A percentile compares a stretch with the other conserved stretches of the same genome.
Evolutionary conservation across 2,329 filamentous ascomycete genomes (phyloP).

Genomic region (Fonsecaea nubica): DNA sequence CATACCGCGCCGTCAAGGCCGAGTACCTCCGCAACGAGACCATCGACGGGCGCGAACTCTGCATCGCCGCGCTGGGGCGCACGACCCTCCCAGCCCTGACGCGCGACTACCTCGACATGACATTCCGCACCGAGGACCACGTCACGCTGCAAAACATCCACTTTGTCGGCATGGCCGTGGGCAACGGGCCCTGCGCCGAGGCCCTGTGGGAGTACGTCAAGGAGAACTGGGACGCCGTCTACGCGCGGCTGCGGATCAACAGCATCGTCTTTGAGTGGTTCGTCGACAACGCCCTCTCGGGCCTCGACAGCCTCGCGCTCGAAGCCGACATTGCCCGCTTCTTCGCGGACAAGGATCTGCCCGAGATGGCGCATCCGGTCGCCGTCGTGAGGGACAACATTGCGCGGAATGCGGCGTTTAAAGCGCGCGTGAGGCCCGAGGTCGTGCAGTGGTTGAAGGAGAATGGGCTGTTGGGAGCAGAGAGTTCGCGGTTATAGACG

Average conservation of each 20-base stretch:
- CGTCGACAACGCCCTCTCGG: slow-evolving; percentile 75
- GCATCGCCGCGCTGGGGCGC: slow-evolving; percentile 75
- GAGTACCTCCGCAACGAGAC: slow-evolving; percentile 84
- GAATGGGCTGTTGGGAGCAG: slow-evolving; percentile 55
- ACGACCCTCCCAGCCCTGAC: slow-evolving; percentile 74
- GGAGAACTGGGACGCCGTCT: slow-evolving; percentile 75
- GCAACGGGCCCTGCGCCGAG: slow-evolving; percentile 72
- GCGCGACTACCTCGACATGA: slow-evolving; percentile 70
- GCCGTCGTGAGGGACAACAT: slow-evolving; percentile 87
- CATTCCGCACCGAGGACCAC: slow-evolving; percentile 72
- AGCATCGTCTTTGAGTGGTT: slow-evolving; percentile 90
- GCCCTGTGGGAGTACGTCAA: slow-evolving; percentile 84
- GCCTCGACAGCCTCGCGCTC: slow-evolving; percentile 73
- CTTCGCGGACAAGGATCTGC: slow-evolving; percentile 84
- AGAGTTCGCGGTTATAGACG: not conserved
- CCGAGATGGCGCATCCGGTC: slow-evolving; percentile 78
- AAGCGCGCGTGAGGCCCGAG: slow-evolving; percentile 72
- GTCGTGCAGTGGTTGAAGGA: slow-evolving; percentile 79
- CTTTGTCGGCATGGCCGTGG: slow-evolving; percentile 73
- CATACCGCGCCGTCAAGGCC: slow-evolving; percentile 77
- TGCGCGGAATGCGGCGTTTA: slow-evolving; percentile 80
- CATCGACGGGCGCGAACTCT: slow-evolving; percentile 89
- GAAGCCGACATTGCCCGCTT: slow-evolving; percentile 81
- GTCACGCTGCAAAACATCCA: slow-evolving; percentile 89
- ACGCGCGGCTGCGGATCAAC: slow-evolving; percentile 75